These are phyloP conservation scores for Macadamia integrifolia DNA, from an alignment of 164 flowering plant species.

Conservation along the genomic window DNA sequence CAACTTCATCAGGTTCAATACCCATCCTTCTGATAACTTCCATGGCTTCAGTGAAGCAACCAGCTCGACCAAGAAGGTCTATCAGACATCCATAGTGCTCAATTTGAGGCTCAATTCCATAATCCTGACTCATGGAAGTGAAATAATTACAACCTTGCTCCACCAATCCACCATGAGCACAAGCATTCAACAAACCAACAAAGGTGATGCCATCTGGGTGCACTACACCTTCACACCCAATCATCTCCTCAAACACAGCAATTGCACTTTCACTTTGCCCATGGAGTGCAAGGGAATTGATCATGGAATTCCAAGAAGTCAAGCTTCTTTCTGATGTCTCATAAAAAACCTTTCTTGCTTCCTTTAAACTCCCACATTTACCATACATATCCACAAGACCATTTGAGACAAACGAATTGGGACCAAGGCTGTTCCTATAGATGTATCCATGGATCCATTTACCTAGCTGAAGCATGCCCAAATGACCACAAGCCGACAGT, in stretches of 20 bases:
- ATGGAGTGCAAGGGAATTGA: constrained; percentile 57
- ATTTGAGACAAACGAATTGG: too few species aligned
- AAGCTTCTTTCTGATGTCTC: constrained; percentile 24
- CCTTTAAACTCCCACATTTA: constrained; percentile 55
- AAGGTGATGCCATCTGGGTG: constrained; percentile 53
- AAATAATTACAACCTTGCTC: constrained; percentile 40
- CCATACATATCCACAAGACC: constrained; percentile 50
- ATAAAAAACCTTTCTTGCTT: constrained; percentile 43
- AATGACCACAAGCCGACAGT: constrained; percentile 56
- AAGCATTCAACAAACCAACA: constrained; percentile 52
- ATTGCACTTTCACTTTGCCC: constrained; percentile 45
- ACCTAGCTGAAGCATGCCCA: constrained; percentile 6
- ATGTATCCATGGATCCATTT: too few species aligned
- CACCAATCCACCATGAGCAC: constrained; percentile 59
- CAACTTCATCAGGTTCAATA: constrained; percentile 51
- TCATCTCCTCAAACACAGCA: constrained; percentile 46
- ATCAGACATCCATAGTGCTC: constrained; percentile 64
- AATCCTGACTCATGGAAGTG: constrained; percentile 54
- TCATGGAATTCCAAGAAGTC: constrained; percentile 51
- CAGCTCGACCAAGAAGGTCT: constrained; percentile 67
- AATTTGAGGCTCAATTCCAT: constrained; percentile 44
- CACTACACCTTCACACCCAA: constrained; percentile 15
- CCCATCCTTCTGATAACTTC: constrained; percentile 44
- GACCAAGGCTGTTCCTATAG: too few species aligned
- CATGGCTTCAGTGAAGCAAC: constrained; percentile 50